Evolutionary conservation across 1,284 basidiomycete genomes (phyloP).

Genomic region (Pulchroboletus neoregius): DNA sequence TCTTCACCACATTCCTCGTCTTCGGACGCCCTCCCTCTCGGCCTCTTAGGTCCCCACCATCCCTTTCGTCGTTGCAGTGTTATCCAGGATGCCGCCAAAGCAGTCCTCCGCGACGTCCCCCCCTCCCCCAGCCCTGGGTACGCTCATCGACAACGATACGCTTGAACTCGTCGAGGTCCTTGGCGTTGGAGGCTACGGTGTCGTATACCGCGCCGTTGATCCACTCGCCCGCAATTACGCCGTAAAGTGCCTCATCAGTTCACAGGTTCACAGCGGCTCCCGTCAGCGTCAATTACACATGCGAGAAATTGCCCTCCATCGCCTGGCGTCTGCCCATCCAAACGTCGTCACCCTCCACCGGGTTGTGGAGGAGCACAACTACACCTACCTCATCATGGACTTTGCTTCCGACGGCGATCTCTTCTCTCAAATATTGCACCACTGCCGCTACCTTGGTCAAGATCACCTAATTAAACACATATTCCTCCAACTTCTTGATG

Average conservation of each 20-base stretch:
- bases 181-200: slow-evolving; percentile 93
- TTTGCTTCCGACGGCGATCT: slow-evolving; percentile 87
- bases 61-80: slow-evolving; percentile 17
- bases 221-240: slow-evolving; percentile 65
- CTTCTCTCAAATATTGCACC: slow-evolving; percentile 81
- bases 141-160: slow-evolving; percentile 75
- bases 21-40: slow-evolving; percentile 23
- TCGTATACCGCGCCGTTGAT: slow-evolving; percentile 87
- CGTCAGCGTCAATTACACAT: slow-evolving; percentile 73
- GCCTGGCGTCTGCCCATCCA: slow-evolving; percentile 82
- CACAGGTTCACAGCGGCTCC: slow-evolving; percentile 46
- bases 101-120: slow-evolving; percentile 46
- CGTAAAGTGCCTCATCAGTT: slow-evolving; percentile 83
- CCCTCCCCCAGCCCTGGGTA: slow-evolving; percentile 66
- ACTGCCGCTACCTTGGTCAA: slow-evolving; percentile 71
- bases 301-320: slow-evolving; percentile 81
- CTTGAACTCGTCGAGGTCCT: slow-evolving; percentile 89
- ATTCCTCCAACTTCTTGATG: slow-evolving; percentile 91
- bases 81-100: slow-evolving; percentile 39
- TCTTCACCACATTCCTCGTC: slow-evolving; percentile 22
- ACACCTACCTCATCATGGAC: slow-evolving; percentile 73
- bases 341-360: slow-evolving; percentile 89
- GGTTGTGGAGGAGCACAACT: slow-evolving; percentile 72
- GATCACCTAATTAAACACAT: slow-evolving; percentile 81
- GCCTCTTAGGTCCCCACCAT: slow-evolving; percentile 26